Evolutionary conservation across 345 rosid species (phyloP), one percentile per base, ranked within the genome.

Genomic region (Aquilaria sinensis): DNA sequence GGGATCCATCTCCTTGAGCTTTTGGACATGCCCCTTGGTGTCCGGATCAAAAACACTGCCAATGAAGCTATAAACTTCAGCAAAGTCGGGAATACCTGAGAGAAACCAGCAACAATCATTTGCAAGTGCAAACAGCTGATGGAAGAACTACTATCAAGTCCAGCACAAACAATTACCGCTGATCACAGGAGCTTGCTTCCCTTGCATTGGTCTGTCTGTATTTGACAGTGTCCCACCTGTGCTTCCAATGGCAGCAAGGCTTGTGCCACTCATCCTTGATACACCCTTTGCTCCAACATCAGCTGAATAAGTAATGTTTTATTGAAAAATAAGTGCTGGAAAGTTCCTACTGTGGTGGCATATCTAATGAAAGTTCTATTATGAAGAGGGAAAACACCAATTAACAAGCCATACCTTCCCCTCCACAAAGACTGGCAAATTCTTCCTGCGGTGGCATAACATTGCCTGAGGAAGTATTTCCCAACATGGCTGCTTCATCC

Each of bases 1-100:
- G 59, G 97, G 98, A 69, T 93, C 98, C 98, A 93, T 93, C 72
- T 85, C 98, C 81, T 90, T 82, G 64, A 93, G 96, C 78, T 88
- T 88, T 62, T 88, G 75, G 65, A 72, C 76, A n/a, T 90, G 97
- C 64, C 77, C 92, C 58, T 71, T 49, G 60, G 81, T 70, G 48
- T 82, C 83, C 37, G 94, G 96, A 81, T 93, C 97, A 65, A 93
- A 93, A 53, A 93, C 84, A 62, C 90, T 88, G 57, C 97, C 98
- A 45, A 93, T 90, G 83, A 93, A 93, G 68, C 77, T 72, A 75
- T 93, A 93, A 23, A 93, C 97, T 78, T 93, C 89, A 70, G 92
- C 75, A 76, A 93, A 93, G 72, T 93, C 94, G 6, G 97, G 97
- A 70, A 84, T 57, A 52, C 87, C 98, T 93, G 70, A 64, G 72